Conservation (phyloP, 441 rosid species). For the Arabidopsis hybrid region DNA sequence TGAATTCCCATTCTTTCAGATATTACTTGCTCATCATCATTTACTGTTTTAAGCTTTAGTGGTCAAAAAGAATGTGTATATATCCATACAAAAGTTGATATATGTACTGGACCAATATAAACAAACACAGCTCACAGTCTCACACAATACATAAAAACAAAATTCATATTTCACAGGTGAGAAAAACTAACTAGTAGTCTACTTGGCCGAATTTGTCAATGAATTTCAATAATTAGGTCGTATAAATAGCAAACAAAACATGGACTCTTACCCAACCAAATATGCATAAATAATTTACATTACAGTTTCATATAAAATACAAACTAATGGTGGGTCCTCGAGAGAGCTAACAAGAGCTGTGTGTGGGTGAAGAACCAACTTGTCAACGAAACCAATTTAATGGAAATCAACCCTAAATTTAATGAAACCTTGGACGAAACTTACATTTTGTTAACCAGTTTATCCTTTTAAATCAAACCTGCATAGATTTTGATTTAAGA, state of each 20-base stretch:
- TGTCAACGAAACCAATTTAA: conserved; percentile 45
- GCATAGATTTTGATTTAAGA: background rate
- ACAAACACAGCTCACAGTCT: conserved; percentile 6
- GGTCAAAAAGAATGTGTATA: background rate
- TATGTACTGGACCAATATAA: background rate
- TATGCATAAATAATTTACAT: background rate
- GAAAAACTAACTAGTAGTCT: background rate
- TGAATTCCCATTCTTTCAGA: background rate
- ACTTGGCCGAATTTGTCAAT: conserved; percentile 11
- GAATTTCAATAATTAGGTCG: conserved; percentile 16
- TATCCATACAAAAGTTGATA: conserved; percentile 5
- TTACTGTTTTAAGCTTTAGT: background rate
- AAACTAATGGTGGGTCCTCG: conserved; percentile 14
- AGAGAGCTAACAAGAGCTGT: conserved; percentile 5
- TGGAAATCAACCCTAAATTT: conserved; percentile 31
- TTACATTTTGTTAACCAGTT: conserved; percentile 1
- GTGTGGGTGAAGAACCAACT: conserved; percentile 34
- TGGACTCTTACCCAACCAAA: background rate
- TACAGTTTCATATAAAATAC: background rate
- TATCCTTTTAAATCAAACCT: conserved; percentile 6
- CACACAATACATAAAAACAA: background rate
- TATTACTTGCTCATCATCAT: background rate
- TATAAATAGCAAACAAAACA: background rate
- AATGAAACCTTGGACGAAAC: conserved; percentile 32
- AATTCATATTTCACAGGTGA: background rate